Evolutionary conservation across 805 yeast species (phyloP), one percentile per base, ranked within the genome.

Genomic region (Starmerella scarabaei): DNA sequence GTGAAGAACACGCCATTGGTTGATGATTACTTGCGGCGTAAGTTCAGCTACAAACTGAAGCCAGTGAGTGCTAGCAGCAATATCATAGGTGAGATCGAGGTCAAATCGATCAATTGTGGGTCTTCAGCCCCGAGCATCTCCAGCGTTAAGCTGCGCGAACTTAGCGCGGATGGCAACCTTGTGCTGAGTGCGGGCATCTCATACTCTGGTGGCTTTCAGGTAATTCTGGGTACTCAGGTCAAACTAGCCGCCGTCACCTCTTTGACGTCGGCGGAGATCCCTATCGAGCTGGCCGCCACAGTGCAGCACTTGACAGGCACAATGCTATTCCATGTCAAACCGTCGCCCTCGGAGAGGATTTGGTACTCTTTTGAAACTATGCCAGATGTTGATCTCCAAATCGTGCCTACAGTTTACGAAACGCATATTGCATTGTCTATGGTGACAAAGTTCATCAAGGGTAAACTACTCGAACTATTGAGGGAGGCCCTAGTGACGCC

Each of bases 381-480:
- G 69, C 98, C 98, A 0, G 65, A 68, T 7, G 59, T 88, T 54
- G 79, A 75, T 41, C 56, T 88, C 43, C 74, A 71, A 27, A 77
- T 86, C 36, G 96, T 85, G 57, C 98, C 98, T 0, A 73, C 83
- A n/a, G 83, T 88, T 9, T 80, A 93, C 49, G 75, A 93, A 4
- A 69, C 93, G 40, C 81, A 82, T 49, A 62, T 91, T 49, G 74
- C 83, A 3, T 83, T 81, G 53, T 73, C 74, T 26, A 68, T 86
- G 57, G 71, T 91, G 31, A 85, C 94, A 1, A 80, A 79, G 49
- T 73, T 78, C 18, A 80, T 88, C 47, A 83, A 77, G 45, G 77
- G 75, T 55, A 75, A 77, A 49, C 73, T 88, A 46, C 73, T 77
- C 42, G 94, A 83, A 36, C 80, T 85, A 1, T 67, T 88, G 30